Evolutionary conservation across 192 early-diverging fungal species (phyloP), one percentile per base, ranked within the genome.

Genomic region (Geranomyces variabilis): DNA sequence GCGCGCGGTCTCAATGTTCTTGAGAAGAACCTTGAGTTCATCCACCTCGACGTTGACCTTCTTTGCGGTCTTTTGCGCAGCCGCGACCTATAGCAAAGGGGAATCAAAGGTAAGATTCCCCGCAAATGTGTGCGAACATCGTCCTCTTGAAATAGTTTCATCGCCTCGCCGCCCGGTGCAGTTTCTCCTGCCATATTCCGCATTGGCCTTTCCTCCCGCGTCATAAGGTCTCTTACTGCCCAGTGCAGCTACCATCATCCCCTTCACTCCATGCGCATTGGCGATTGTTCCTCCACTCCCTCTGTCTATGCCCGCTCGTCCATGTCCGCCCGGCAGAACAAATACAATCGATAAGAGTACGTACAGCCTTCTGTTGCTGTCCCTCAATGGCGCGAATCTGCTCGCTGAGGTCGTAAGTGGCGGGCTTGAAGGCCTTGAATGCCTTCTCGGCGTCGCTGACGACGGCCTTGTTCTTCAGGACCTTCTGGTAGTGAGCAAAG

Each of bases 1-100:
- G 67, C 97, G 90, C 29, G 97, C 90, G 59, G 83, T 83, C 75
- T 99, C 93, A 68, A 99, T 99, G 87, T 97, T 94, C 77, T 79
- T 90, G 57, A 97, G 82, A 48, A 96, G 93, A 65, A 86, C 90
- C 69, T 91, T 87, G 49, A 99, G 89, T 70, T 97, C 94, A 26
- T 80, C 79, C 49, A 99, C 83, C 81, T 96, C 94, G 21, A 81
- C 84, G 74, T 92, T 89, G 66, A 96, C 90, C 84, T 93, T 91
- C 70, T 86, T 75, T 64, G 89, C 91, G 29, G 94, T 97, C 51
- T 84, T 87, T 81, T 96, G 77, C 57, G 97, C 97, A 45, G 84
- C 85, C 43, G 83, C 81, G 70, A 95, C 86, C 92, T 95, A 47
- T 47, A 24, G 51, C 17, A 41, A 41, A 41, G 10, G 3, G 10